Conservation (phyloP, 1,284 basidiomycete species). For the Coniophora puteana region DNA sequence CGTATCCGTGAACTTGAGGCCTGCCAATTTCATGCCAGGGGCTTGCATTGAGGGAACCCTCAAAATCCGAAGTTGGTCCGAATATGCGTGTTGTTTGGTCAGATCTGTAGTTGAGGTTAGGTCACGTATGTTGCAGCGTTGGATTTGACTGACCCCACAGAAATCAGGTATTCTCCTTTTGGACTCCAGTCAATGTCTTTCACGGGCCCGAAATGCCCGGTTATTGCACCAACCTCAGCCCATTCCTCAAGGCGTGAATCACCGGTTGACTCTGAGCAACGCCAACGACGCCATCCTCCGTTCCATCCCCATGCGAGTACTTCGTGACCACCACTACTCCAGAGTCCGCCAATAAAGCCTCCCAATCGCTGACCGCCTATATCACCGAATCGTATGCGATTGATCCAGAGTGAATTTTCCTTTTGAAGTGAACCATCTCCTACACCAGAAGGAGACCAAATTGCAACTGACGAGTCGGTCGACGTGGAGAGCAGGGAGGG, state of each 20-base stretch:
- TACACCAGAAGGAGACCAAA: conserved; percentile 93
- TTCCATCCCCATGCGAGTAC: conserved; percentile 88
- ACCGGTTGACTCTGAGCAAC: conserved; percentile 26
- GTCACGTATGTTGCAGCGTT: not conserved
- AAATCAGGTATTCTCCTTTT: conserved; percentile 78
- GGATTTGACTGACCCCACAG: conserved; percentile 58
- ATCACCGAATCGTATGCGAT: conserved; percentile 86
- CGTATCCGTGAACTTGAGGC: conserved; percentile 94
- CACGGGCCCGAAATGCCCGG: conserved; percentile 79
- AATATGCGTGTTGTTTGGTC: conserved; percentile 92
- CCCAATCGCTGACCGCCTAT: conserved; percentile 86
- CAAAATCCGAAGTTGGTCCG: conserved; percentile 39
- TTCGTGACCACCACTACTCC: conserved; percentile 56
- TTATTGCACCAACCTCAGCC: conserved; percentile 74
- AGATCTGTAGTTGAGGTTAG: conserved; percentile 38
- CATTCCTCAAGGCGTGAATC: conserved; percentile 46
- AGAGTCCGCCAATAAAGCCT: conserved; percentile 86
- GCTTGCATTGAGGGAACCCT: conserved; percentile 7
- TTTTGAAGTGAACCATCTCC: no score
- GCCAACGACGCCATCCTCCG: conserved; percentile 89
- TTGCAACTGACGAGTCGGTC: conserved; percentile 87
- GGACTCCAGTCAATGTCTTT: conserved; percentile 84
- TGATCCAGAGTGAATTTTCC: conserved; percentile 82
- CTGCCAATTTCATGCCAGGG: conserved; percentile 86
- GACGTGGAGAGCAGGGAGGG: conserved; percentile 82